Conservation (phyloP, 441 rosid species). For the Viola pubescens region DNA sequence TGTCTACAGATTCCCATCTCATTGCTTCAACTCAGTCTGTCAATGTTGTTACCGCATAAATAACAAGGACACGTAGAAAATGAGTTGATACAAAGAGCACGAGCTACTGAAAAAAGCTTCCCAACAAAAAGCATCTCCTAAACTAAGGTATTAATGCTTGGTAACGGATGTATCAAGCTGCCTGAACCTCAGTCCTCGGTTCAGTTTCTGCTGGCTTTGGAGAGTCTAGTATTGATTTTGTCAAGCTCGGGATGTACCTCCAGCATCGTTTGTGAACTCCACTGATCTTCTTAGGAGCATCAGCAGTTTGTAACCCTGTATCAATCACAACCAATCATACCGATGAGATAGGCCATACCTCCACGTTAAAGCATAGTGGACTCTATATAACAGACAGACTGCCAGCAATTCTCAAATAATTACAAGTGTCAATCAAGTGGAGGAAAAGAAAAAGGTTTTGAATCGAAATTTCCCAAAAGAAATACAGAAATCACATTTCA, state of each 20-base stretch:
- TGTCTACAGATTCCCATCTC: conserved; percentile 1
- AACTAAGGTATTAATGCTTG: not conserved
- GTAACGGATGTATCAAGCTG: conserved; percentile 33
- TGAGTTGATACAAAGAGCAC: not conserved
- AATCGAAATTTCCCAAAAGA: too few relatives aligned
- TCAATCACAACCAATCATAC: not conserved
- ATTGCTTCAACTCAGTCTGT: conserved; percentile 9
- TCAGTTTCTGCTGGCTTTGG: conserved; percentile 30
- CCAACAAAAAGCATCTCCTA: conserved; percentile 7
- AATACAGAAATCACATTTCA: too few relatives aligned
- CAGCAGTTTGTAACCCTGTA: conserved; percentile 60
- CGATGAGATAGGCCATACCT: conserved; percentile 11
- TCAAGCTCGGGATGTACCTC: conserved; percentile 60
- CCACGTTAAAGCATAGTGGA: not conserved
- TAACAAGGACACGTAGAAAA: conserved; percentile 4
- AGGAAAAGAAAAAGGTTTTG: too few relatives aligned
- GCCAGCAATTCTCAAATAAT: not conserved
- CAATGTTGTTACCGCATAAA: conserved; percentile 3
- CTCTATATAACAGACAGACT: not conserved
- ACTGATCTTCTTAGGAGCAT: conserved; percentile 78
- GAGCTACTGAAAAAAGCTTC: not conserved
- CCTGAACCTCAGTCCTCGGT: conserved; percentile 33
- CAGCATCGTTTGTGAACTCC: conserved; percentile 94
- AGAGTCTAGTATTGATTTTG: conserved; percentile 25
- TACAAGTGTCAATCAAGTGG: not conserved